A percentile compares a stretch with the other conserved stretches of the same genome.
These are phyloP conservation scores for Salix arbutifolia DNA, from an alignment of 345 rosid genomes.

Conservation along the genomic window DNA sequence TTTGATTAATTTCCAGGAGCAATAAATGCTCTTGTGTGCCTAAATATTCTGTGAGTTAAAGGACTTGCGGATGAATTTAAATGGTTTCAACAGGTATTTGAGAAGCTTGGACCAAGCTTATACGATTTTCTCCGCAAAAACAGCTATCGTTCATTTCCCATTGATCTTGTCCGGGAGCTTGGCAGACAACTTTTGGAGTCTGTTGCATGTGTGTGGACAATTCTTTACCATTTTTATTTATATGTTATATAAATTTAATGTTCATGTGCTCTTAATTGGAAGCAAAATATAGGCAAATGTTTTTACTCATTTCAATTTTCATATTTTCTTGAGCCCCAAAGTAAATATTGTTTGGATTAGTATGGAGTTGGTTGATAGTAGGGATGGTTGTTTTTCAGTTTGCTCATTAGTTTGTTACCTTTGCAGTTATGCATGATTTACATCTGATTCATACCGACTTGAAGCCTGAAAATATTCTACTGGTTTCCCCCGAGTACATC, in stretches of 20 bases:
- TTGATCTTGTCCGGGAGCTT: slow-evolving; percentile 29
- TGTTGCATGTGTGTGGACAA: slow-evolving; percentile 38
- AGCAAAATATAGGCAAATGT: slow-evolving; percentile 10
- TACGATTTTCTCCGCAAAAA: slow-evolving; percentile 29
- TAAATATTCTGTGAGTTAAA: slow-evolving; percentile 37
- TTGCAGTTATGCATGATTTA: slow-evolving; percentile 81
- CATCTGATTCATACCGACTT: slow-evolving; percentile 70
- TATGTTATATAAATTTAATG: slow-evolving; percentile 34
- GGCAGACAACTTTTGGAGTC: slow-evolving; percentile 34
- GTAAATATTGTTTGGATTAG: slow-evolving; percentile 3
- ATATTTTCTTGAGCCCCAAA: background rate
- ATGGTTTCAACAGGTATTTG: slow-evolving; percentile 27
- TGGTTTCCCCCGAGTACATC: slow-evolving; percentile 67
- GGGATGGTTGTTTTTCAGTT: slow-evolving; percentile 9
- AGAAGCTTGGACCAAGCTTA: slow-evolving; percentile 31
- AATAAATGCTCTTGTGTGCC: slow-evolving; percentile 28
- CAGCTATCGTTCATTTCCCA: slow-evolving; percentile 29
- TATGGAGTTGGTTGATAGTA: slow-evolving; percentile 5
- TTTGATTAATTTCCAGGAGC: slow-evolving; percentile 33
- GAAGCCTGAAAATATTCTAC: slow-evolving; percentile 83
- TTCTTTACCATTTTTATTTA: slow-evolving; percentile 50
- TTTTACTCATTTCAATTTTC: background rate
- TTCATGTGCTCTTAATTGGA: slow-evolving; percentile 9
- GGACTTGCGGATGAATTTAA: slow-evolving; percentile 26
- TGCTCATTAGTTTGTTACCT: slow-evolving; percentile 5